A percentile compares a stretch with the other conserved stretches of the same genome.
phyloP scores from a whole-genome alignment of 2,329 filamentous ascomycete species.

The Ceratocystis cacaofunesta region DNA sequence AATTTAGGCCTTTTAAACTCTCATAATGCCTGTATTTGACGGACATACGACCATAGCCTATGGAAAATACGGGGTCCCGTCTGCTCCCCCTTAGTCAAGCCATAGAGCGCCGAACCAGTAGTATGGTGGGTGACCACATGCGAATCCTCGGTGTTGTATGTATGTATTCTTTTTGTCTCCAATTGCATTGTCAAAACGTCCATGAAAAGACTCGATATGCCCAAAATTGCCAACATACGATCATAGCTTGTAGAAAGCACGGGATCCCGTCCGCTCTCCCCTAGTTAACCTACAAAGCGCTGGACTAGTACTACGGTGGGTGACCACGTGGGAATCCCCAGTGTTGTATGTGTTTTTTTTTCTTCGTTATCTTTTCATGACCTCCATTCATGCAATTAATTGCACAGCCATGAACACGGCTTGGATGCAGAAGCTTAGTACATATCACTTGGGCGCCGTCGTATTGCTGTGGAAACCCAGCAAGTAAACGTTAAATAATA shows the following conservation, averaged over 20 bases:
- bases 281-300: not conserved
- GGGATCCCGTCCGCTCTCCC: not conserved
- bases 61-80: not conserved
- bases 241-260: not conserved
- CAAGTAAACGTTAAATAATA: no score
- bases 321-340: not conserved
- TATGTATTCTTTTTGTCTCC: no score
- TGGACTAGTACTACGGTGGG: not conserved
- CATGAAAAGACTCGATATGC: no score
- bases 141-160: no score
- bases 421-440: no score
- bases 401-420: no score
- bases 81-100: not conserved
- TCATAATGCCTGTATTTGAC: no score
- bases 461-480: no score
- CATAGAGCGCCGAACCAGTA: not conserved
- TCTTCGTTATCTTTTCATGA: not conserved
- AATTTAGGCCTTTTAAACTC: no score
- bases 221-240: not conserved
- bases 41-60: not conserved
- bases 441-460: no score
- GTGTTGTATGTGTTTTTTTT: not conserved
- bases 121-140: not conserved
- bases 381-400: not conserved
- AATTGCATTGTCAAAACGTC: no score